A percentile compares a stretch with the other conserved stretches of the same genome.
phyloP scores from a whole-genome alignment of 2,329 filamentous ascomycete genomes.

The Xylariaceae sp. region DNA sequence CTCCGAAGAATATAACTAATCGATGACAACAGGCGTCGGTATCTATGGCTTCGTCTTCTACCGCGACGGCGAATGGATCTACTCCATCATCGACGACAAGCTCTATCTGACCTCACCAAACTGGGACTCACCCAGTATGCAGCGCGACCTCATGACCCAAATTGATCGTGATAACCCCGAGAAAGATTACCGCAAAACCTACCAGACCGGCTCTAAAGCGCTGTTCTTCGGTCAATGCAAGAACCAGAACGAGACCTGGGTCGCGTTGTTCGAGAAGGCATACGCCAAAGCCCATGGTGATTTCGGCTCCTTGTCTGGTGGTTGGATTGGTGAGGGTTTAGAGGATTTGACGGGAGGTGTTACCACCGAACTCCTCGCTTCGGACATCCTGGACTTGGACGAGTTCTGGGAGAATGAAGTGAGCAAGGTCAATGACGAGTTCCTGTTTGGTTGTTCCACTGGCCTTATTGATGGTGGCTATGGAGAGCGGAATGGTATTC shows the following conservation, averaged over 20 bases:
- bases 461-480: slow-evolving; percentile 60
- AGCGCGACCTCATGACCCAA: slow-evolving; percentile 68
- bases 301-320: slow-evolving; percentile 64
- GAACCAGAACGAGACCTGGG: slow-evolving; percentile 76
- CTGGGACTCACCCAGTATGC: slow-evolving; percentile 73
- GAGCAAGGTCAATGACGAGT: slow-evolving; percentile 73
- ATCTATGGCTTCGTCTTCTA: slow-evolving; percentile 90
- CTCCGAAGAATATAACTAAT: too few relatives aligned
- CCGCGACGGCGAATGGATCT: slow-evolving; percentile 85
- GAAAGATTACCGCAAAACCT: slow-evolving; percentile 62
- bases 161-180: slow-evolving; percentile 69
- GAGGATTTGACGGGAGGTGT: slow-evolving; percentile 63
- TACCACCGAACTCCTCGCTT: slow-evolving; percentile 61
- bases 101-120: slow-evolving; percentile 76
- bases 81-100: slow-evolving; percentile 88
- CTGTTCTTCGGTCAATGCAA: slow-evolving; percentile 73
- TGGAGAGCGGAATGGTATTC: slow-evolving; percentile 54
- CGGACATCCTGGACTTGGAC: slow-evolving; percentile 71
- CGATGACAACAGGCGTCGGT: slow-evolving; percentile 66
- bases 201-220: slow-evolving; percentile 70
- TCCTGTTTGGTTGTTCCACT: slow-evolving; percentile 66
- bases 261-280: slow-evolving; percentile 74
- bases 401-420: slow-evolving; percentile 80
- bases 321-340: slow-evolving; percentile 59
- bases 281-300: slow-evolving; percentile 82